Base-by-base conservation (phyloP, 164 flowering plant genomes). In the Aristolochia contorta region DNA sequence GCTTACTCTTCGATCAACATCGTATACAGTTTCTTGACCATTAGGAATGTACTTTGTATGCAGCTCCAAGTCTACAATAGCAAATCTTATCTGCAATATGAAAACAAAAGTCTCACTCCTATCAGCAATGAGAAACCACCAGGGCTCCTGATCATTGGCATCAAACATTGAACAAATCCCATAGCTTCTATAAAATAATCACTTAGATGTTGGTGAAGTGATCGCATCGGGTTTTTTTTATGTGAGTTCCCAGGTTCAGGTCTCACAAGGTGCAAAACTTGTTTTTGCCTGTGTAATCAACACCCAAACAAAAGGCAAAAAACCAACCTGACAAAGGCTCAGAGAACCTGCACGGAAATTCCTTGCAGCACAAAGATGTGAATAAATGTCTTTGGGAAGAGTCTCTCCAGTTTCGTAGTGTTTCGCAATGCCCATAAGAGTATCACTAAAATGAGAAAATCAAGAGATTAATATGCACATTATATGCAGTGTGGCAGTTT, bases 401-500 rank as follows among this genome's bases (percentile, higher is more conserved):
- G 65, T 75, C 71, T 86, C 96, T 52, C 97, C 97, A 66, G 96
- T 87, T 82, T 91, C 93, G 75, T 82, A 89, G 74, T 94, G 96
- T 72, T 86, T 91, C 53, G 97, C 99, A 62, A 94, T 82, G 78
- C 89, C 70, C 95, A 89, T 82, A 63, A 94, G 69, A 20, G 95
- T 87, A 66, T 84, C 87, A 80, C 99, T 94, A 75, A 56, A 63
- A 33, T 6, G 47, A 13, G 50, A 22, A 25, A 24, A n/a, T 24
- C 16, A 55, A 55, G 58, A 23, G 0, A 25, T 25, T 22, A 16
- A 37, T 37, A 1, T n/a, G 7, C 7, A 37, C 10, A 10, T 37
- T 10, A 49, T 6, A 18, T 4, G 53, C 30, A 27, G 30, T 27
- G 43, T n/a, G n/a, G n/a, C n/a, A n/a, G n/a, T n/a, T n/a, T 37